phyloP scores from a whole-genome alignment of 345 rosid species.

The Moricandia moricandioides region DNA sequence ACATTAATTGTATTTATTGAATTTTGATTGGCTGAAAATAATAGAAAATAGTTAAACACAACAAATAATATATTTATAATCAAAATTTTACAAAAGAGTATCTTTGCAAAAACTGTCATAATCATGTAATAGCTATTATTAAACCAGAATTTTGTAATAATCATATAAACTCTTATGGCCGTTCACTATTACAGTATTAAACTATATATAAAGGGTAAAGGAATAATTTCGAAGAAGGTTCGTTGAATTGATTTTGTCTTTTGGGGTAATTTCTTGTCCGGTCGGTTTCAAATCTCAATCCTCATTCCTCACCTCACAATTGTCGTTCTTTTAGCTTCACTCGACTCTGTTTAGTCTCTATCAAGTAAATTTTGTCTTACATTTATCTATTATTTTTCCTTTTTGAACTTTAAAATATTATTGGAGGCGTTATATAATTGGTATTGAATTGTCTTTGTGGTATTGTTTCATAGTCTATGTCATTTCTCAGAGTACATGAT shows the following conservation, averaged over 20 bases:
- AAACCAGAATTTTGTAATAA: background rate
- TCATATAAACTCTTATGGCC: constrained; percentile 1
- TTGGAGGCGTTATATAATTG: background rate
- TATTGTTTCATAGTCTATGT: background rate
- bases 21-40: too few species aligned
- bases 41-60: too few species aligned
- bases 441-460: background rate
- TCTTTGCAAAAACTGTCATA: background rate
- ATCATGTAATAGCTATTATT: background rate
- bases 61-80: too few species aligned
- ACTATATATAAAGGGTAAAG: constrained; percentile 8
- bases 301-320: background rate
- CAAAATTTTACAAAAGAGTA: too few species aligned
- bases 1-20: too few species aligned
- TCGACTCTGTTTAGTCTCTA: constrained; percentile 4
- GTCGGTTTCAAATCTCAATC: background rate
- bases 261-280: constrained; percentile 20
- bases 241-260: constrained; percentile 2
- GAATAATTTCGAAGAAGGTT: constrained; percentile 27
- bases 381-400: background rate
- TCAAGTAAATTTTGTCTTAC: background rate
- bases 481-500: too few species aligned
- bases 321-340: constrained; percentile 20
- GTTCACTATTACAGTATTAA: background rate
- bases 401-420: too few species aligned